Evolutionary conservation across 345 rosid species (phyloP).

Genomic region (Citrus unshiu): DNA sequence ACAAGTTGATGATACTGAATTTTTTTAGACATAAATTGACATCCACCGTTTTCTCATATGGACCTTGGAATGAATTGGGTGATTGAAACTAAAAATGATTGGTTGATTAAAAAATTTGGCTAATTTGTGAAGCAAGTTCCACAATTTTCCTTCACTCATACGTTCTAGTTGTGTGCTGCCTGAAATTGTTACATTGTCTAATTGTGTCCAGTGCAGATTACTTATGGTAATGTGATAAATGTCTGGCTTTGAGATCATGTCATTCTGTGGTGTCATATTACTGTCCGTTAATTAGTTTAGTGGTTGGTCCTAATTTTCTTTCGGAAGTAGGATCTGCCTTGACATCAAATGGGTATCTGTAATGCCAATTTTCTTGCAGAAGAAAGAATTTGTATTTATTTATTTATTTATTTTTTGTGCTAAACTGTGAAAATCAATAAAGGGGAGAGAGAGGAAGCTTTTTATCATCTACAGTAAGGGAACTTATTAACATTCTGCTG

Average conservation of each 20-base stretch:
- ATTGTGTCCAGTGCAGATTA: neutral
- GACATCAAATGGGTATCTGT: neutral
- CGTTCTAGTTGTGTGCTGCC: neutral
- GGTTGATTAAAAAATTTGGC: neutral
- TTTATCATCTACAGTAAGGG: neutral
- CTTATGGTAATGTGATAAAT: neutral
- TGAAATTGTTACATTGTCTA: neutral
- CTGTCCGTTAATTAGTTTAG: neutral
- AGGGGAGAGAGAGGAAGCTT: neutral
- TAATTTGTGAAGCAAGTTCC: neutral
- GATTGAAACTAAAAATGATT: neutral
- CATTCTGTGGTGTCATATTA: neutral
- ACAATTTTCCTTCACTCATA: neutral
- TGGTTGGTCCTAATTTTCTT: too few species aligned
- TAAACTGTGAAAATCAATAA: neutral
- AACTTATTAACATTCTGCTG: neutral
- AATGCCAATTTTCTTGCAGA: neutral
- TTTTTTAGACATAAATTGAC: too few species aligned
- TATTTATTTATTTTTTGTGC: too few species aligned
- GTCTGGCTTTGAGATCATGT: neutral
- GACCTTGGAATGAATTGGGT: neutral
- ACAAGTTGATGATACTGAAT: neutral
- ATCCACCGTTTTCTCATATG: neutral
- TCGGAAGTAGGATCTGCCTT: neutral
- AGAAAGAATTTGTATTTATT: neutral